Evolutionary conservation across 1,284 basidiomycete genomes (phyloP).

Genomic region (Clitocybe nebularis): DNA sequence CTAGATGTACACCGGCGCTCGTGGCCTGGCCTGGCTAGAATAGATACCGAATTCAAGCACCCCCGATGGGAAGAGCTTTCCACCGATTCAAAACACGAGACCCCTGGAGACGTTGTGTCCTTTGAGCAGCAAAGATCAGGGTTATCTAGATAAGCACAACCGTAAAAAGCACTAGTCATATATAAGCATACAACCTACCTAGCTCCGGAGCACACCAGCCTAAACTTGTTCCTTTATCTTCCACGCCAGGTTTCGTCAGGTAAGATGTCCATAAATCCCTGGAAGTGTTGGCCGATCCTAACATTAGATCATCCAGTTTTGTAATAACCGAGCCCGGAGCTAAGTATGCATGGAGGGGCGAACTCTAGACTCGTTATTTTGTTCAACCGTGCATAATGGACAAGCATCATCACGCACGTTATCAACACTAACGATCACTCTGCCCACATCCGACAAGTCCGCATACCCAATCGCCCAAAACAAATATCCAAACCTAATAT

Average conservation of each 20-base stretch:
- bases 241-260: constrained; percentile 27
- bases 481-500: constrained; percentile 23
- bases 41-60: constrained; percentile 51
- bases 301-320: constrained; percentile 49
- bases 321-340: constrained; percentile 51
- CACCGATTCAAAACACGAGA: constrained; percentile 44
- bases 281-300: constrained; percentile 25
- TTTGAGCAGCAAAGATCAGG: constrained; percentile 24
- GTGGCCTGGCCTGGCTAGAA: constrained; percentile 34
- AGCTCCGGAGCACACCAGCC: constrained; percentile 59
- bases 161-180: not conserved
- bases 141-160: constrained; percentile 13
- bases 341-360: constrained; percentile 50
- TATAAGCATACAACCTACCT: constrained; percentile 27
- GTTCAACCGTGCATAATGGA: not conserved
- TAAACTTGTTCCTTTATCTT: constrained; percentile 14
- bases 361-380: constrained; percentile 36
- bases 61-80: constrained; percentile 25
- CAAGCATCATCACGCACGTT: constrained; percentile 30
- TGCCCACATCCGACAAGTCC: constrained; percentile 45
- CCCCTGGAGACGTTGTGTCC: constrained; percentile 18
- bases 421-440: constrained; percentile 48
- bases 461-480: constrained; percentile 44
- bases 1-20: constrained; percentile 24
- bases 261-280: constrained; percentile 46